Base-by-base conservation (phyloP, 176 grass and related monocot species). In the Metroxylon sagu region DNA sequence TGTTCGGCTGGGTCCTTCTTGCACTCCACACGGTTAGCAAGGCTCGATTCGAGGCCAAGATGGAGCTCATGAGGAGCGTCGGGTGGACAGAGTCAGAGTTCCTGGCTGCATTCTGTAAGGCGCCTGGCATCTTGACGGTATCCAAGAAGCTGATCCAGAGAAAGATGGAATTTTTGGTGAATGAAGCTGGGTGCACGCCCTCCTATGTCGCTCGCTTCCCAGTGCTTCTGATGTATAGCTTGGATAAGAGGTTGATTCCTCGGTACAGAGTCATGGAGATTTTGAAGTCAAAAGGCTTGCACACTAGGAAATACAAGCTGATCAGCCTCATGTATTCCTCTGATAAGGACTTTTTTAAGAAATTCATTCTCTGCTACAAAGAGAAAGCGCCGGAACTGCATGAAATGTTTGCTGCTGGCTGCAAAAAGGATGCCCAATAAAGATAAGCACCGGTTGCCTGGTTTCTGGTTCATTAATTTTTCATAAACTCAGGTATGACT, bases 21-120 rank as follows among this genome's bases (percentile, higher is more conserved):
- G 50, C 55, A 5, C 5, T 10, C 4, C n/a, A 61, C 0, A 29
- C 5, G 51, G 16, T 80, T 4, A 18, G 70, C 18, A 28, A 25
- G 14, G 61, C 80, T 51, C 74, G 48, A 3, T 51, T 74, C n/a
- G 71, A 61, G 30, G 29, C 77, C 18, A 83, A 84, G 69, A 7
- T 89, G 28, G 67, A 80, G 60, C 14, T 80, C 65, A 66, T 84
- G 17, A 48, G 65, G 50, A 71, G 17, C 0, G 26, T 89, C 0
- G 65, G 65, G 26, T 83, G 64, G 64, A 83, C 87, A 0, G 63
- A 83, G 0, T 60, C 57, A 0, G 82, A 83, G 62, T 62, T 86
- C 31, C 2, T 8, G 31, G 27, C 7, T 7, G 70, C 57, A 23
- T 26, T 77, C 23, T 60, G 48, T 5, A 77, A 8, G 19, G 18